Percentiles rank a stretch among this genome's conserved stretches.
phyloP scores from a whole-genome alignment of 768 basidiomycete species.

The Pulveroboletus sp. region DNA sequence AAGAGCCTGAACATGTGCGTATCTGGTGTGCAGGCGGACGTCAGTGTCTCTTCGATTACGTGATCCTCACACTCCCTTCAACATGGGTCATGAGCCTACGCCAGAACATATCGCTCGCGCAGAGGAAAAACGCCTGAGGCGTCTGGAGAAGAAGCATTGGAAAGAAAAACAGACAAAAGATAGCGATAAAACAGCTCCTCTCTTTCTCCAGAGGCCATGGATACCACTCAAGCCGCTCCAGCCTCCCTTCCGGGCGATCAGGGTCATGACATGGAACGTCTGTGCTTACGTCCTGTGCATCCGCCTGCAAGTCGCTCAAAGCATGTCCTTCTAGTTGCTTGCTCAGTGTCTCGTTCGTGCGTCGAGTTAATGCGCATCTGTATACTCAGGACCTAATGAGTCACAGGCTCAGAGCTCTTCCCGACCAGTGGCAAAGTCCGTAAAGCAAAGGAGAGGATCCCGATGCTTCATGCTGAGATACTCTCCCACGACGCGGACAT shows the following conservation, averaged over 20 bases:
- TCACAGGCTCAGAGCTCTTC: slow-evolving; percentile 70
- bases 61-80: slow-evolving; percentile 5
- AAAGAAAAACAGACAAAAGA: slow-evolving; percentile 17
- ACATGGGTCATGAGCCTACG: slow-evolving; percentile 34
- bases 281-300: slow-evolving; percentile 29
- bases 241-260: slow-evolving; percentile 29
- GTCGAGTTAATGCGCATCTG: slow-evolving; percentile 27
- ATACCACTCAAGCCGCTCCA: slow-evolving; percentile 16
- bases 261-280: slow-evolving; percentile 82
- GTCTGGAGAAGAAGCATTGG: slow-evolving; percentile 43
- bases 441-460: slow-evolving; percentile 65
- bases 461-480: slow-evolving; percentile 77
- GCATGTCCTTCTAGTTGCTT: slow-evolving; percentile 47
- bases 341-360: slow-evolving; percentile 77
- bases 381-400: not conserved
- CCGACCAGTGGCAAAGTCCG: slow-evolving; percentile 77
- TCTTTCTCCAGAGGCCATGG: slow-evolving; percentile 33
- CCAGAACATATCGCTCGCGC: slow-evolving; percentile 54
- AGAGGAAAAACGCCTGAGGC: slow-evolving; percentile 37
- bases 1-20: slow-evolving; percentile 28
- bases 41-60: slow-evolving; percentile 6
- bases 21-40: not conserved
- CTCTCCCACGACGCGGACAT: slow-evolving; percentile 69
- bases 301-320: not conserved
- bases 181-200: not conserved